Evolutionary conservation across 805 yeast species (phyloP), one percentile per base, ranked within the genome.

Genomic region (Hanseniaspora nectarophila): DNA sequence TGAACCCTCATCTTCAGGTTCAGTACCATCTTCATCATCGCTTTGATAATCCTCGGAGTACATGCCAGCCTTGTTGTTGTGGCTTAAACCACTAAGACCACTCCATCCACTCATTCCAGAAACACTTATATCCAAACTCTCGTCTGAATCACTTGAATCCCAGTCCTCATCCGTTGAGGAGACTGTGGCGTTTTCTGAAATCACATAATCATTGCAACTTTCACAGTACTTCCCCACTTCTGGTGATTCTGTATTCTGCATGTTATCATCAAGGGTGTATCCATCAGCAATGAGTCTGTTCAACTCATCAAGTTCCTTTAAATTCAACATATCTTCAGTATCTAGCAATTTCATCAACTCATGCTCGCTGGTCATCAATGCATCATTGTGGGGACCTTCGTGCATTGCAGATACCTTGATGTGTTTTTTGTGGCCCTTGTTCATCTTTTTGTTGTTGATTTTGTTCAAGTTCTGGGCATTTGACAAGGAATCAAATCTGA

Each of bases 41-140:
- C 21, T 26, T 26, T 43, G 43, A n/a, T 42, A 33, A 15, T 18
- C 42, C 2, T 51, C 54, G 10, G 48, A 52, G 9, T 51, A 54
- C 9, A 46, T 33, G 12, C 20, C 42, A 16, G 29, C 31, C 32
- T 43, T 43, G 16, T 48, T 39, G 23, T 23, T 51, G 28, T 38
- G 39, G 32, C 50, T 49, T 5, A 49, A 34, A 4, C 51, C 51
- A 40, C 51, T 47, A 9, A 47, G 9, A 3, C 53, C 53, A 42
- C 53, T 49, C 29, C 38, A 49, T 18, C 53, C 53, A 34, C 53
- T 49, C 53, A 49, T 49, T 13, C 53, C 53, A 12, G 53, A 49
- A 26, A 49, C 53, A 42, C 45, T 39, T 18, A 49, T 49, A 12
- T 49, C 53, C 3, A 38, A 16, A 38, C 51, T 46, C 6, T 42